A percentile compares a stretch with the other conserved stretches of the same genome.
These are phyloP conservation scores for Selenicereus undatus DNA, from an alignment of 148 eudicot species.

Conservation along the genomic window DNA sequence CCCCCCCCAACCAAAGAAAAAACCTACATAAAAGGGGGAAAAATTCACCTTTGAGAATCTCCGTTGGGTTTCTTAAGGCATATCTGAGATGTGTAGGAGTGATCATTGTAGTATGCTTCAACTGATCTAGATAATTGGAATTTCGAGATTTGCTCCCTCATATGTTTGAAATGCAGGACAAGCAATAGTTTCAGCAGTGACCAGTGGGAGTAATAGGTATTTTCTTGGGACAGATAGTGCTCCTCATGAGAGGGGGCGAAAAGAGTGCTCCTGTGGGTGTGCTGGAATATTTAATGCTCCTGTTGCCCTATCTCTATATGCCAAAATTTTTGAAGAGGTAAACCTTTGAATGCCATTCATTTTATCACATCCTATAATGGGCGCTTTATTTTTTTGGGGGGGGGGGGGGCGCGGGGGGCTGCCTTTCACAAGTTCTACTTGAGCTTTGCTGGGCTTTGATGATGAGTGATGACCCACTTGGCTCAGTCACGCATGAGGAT, in stretches of 20 bases:
- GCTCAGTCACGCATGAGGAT: background rate
- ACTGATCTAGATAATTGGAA: background rate
- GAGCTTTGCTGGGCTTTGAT: no score
- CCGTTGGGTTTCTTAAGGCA: no score
- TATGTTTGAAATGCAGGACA: conserved; percentile 39
- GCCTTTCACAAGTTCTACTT: no score
- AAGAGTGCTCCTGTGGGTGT: conserved; percentile 86
- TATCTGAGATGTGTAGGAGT: no score
- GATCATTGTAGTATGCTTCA: background rate
- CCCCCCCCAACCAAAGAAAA: background rate
- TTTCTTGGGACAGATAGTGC: conserved; percentile 97
- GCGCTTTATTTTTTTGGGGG: no score
- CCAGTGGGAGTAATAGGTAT: conserved; percentile 80
- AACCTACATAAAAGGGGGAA: background rate
- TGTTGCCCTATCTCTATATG: conserved; percentile 80
- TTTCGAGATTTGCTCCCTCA: background rate
- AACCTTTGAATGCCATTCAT: background rate
- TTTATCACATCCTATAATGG: no score
- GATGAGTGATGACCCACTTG: background rate
- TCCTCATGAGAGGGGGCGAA: conserved; percentile 72
- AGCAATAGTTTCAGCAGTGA: conserved; percentile 76
- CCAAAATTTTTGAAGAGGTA: conserved; percentile 92
- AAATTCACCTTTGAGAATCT: no score
- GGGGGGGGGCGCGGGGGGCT: no score
- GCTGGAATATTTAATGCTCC: conserved; percentile 90